Evolutionary conservation across 2,329 filamentous ascomycete genomes (phyloP), one percentile per base, ranked within the genome.

Genomic region (Fusarium nisikadoi): DNA sequence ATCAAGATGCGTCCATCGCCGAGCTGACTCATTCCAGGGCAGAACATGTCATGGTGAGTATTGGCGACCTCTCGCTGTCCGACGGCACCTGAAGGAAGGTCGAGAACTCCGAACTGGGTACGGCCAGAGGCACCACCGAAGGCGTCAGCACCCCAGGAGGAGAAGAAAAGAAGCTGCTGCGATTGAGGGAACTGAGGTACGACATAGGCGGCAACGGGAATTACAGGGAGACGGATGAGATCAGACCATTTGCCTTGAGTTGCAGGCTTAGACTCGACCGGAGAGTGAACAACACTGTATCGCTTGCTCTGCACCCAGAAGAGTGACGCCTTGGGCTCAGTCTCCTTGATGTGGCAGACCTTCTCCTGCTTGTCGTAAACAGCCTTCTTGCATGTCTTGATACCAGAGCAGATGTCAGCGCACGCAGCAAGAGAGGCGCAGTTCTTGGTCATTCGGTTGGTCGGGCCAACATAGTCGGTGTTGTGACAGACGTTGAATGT

Each of bases 31-130:
- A 89, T 86, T 10, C 86, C 87, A 2, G 87, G 86, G 73, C 87
- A 89, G 73, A 88, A 88, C 86, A 88, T 88, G 69, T 87, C 85
- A 66, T 87, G 85, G n/a, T 81, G 75, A 1, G 85, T 87, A 65
- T 87, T 72, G 27, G 79, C 75, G 11, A 83, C 77, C n/a, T 77
- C 77, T 10, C 65, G 64, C 8, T 29, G 41, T 13, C 49, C 65
- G 5, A 68, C 38, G 2, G 35, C 31, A 20, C 78, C 76, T 0
- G 62, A 68, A 3, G 56, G 62, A 20, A 73, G 55, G 4, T 56
- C 54, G 20, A 61, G 35, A 16, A 46, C 45, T 36, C 65, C 71
- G 27, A 73, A 73, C 9, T 73, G 71, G 6, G 71, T 73, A 6
- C 61, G 57, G 0, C 71, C 71, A 19, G 65, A 73, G 27, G 71